Percentiles rank a stretch among this genome's conserved stretches.
Evolutionary conservation across 805 yeast species (phyloP).

Genomic region (Naumovozyma dairenensis): DNA sequence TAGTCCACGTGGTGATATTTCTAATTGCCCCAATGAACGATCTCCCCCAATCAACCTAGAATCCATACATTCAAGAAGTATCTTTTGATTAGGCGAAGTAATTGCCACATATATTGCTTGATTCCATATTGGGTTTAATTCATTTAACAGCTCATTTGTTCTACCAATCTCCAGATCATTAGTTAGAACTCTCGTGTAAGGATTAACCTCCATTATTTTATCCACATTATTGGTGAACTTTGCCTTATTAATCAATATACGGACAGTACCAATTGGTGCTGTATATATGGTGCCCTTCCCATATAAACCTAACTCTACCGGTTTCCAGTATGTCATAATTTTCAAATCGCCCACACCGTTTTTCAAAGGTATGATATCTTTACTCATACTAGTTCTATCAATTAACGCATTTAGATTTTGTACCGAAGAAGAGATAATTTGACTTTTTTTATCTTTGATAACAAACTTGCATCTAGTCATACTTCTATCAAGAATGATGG

Average conservation of each 20-base stretch:
- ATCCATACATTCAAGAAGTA: slow-evolving; percentile 83
- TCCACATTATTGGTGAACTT: slow-evolving; percentile 68
- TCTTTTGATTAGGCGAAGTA: slow-evolving; percentile 63
- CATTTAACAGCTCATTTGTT: slow-evolving; percentile 56
- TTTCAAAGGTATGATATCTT: slow-evolving; percentile 63
- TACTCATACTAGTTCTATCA: slow-evolving; percentile 66
- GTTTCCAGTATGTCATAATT: slow-evolving; percentile 65
- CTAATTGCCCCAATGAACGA: slow-evolving; percentile 73
- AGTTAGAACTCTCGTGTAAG: slow-evolving; percentile 66
- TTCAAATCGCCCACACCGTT: slow-evolving; percentile 62
- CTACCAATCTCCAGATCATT: slow-evolving; percentile 66
- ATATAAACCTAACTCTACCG: slow-evolving; percentile 57
- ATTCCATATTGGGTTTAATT: slow-evolving; percentile 69
- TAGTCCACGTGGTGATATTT: slow-evolving; percentile 51
- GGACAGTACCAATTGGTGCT: slow-evolving; percentile 80
- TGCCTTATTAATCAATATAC: slow-evolving; percentile 60
- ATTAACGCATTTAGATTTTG: slow-evolving; percentile 51
- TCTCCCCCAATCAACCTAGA: slow-evolving; percentile 61
- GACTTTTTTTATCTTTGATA: slow-evolving; percentile 50
- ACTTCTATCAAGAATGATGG: slow-evolving; percentile 58
- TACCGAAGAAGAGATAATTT: slow-evolving; percentile 46
- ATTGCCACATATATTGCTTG: slow-evolving; percentile 70
- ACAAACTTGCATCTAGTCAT: slow-evolving; percentile 53
- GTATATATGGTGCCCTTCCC: slow-evolving; percentile 65
- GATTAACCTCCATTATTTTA: slow-evolving; percentile 76